Conservation (phyloP, 495 filamentous ascomycete species). For the Hypoxylon perforatum region DNA sequence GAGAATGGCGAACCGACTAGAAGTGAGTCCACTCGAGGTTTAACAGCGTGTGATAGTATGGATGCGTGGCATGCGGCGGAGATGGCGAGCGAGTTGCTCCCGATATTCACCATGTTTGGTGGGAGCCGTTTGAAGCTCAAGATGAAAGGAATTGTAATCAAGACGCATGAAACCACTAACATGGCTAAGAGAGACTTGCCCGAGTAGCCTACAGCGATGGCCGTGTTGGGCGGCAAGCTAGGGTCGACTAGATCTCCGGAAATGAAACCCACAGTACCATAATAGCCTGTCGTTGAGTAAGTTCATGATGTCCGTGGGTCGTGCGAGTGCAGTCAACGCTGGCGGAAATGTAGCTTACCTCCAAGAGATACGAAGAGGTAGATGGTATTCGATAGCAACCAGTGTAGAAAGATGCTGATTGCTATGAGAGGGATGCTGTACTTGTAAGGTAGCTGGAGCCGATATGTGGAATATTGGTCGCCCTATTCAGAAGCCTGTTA, state of each 20-base stretch:
- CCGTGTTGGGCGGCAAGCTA: slow-evolving; percentile 31
- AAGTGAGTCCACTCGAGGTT: background rate
- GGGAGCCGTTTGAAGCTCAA: slow-evolving; percentile 22
- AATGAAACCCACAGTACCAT: slow-evolving; percentile 11
- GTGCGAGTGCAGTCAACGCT: background rate
- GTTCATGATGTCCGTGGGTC: background rate
- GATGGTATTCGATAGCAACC: slow-evolving; percentile 35
- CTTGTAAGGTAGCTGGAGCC: slow-evolving; percentile 42
- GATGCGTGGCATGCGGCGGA: slow-evolving; percentile 39
- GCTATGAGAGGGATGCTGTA: slow-evolving; percentile 40
- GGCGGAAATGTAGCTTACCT: slow-evolving; percentile 7
- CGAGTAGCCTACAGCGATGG: slow-evolving; percentile 33
- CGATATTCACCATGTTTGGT: slow-evolving; percentile 28
- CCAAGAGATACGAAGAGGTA: slow-evolving; percentile 32
- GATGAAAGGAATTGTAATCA: slow-evolving; percentile 19
- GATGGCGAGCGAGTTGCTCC: slow-evolving; percentile 37
- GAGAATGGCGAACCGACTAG: background rate
- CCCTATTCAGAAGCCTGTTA: slow-evolving; percentile 22
- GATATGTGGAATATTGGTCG: slow-evolving; percentile 53
- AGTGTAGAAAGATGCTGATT: slow-evolving; percentile 34
- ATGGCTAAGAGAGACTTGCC: slow-evolving; percentile 24
- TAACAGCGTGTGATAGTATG: slow-evolving; percentile 17
- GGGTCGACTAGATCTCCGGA: background rate
- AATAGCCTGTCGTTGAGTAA: slow-evolving; percentile 26
- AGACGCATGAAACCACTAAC: slow-evolving; percentile 11